Base-by-base conservation (phyloP, 495 filamentous ascomycete species). In the Usnea hakonensis region DNA sequence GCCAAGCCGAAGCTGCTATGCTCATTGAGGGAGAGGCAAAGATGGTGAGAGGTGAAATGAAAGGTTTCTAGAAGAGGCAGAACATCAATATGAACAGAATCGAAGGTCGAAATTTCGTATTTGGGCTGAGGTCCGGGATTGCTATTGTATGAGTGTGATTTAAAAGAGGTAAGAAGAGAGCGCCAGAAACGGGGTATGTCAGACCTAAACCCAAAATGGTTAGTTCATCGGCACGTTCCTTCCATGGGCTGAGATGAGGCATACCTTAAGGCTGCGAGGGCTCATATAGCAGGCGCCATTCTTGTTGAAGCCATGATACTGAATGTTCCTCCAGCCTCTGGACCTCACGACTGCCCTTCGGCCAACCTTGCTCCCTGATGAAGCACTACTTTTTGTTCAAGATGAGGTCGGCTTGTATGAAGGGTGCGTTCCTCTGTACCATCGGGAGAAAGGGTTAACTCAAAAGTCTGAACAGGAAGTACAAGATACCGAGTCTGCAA, bases 351-450 rank as follows among this genome's bases (percentile, higher is more conserved):
- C 91, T 74, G 94, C 94, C 63, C 83, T 96, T 71, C 88, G 95
- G 78, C 94, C 94, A 48, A 85, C 85, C 57, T 85, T 96, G 63
- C 81, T 95, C 54, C 89, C 91, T 65, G 95, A 96, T 77, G 94
- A 97, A 75, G 81, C 82, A 26, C 78, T 97, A 36, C 83, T 97
- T 61, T 97, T 97, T 77, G 91, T 99, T 63, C 91, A 96, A 76
- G 90, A 97, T 81, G 89, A 88, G 73, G 94, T 97, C 70, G 94
- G 95, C 68, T 78, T 99, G 65, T 99, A 99, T 76, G 90, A 97
- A 80, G 94, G 95, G 92, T 97, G 78, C 38, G 38, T 36, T 5
- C 35, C 35, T 33, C 41, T 35, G n/a, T 16, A 54, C n/a, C 21
- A 48, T 38, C 21, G 23, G 50, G 9, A n/a, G 55, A 54, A 50